Base-by-base conservation (phyloP, 345 rosid genomes). In the Litchi chinensis region DNA sequence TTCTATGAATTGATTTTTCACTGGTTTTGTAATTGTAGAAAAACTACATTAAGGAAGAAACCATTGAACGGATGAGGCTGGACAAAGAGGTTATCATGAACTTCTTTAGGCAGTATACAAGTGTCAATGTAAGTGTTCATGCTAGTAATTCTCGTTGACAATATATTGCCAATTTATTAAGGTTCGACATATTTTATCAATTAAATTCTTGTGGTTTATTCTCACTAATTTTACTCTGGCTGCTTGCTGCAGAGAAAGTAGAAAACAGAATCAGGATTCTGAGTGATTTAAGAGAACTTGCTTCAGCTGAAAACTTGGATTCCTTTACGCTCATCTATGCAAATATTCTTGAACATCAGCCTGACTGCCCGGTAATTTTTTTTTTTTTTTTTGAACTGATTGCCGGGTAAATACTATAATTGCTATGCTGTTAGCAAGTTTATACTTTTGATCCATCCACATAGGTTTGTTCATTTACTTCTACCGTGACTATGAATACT, bases 361-460 rank as follows among this genome's bases (percentile, higher is more conserved):
- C 98, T 18, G 98, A 94, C 82, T 94, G 98, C 84, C 98, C 97
- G 91, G 98, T n/a, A n/a, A n/a, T n/a, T n/a, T n/a, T n/a, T n/a
- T n/a, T n/a, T n/a, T n/a, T n/a, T n/a, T n/a, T n/a, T n/a, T n/a
- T n/a, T n/a, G 32, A 28, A 28, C 32, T 28, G 32, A 28, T 2
- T 28, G 32, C 32, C 32, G 1, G 2, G 32, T 96, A 87, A 84
- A 69, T 74, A 48, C 66, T 13, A 32, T 66, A 48, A 46, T 70
- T 10, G 57, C 73, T 73, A 60, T 74, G 82, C 65, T 83, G 22
- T 65, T 66, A 65, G 66, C 48, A 7, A 62, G 32, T 1, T 80
- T 69, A 10, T 57, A 46, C 59, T 71, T 71, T 60, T 28, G 0
- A 8, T 66, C 43, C n/a, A 41, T 60, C 22, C 26, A 3, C 19